Conservation (phyloP, 805 yeast species). For the Teunomyces tritomae region DNA sequence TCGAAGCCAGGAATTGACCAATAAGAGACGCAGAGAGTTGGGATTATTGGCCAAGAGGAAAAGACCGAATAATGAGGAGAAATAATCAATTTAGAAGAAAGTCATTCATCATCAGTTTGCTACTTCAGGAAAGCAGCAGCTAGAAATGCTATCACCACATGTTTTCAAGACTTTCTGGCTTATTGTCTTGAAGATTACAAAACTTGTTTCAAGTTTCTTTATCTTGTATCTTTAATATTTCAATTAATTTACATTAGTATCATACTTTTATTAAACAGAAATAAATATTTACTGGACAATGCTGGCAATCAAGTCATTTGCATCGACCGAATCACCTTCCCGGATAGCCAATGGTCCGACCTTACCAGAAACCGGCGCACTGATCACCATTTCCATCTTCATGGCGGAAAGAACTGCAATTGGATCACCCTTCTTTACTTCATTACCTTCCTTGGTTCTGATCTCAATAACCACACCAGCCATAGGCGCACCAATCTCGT, state of each 20-base stretch:
- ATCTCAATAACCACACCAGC: constrained; percentile 97
- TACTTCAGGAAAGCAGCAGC: too few relatives aligned
- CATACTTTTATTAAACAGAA: background rate
- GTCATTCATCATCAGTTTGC: too few relatives aligned
- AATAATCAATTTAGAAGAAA: background rate
- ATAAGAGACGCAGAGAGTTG: constrained; percentile 23
- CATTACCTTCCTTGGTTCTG: constrained; percentile 81
- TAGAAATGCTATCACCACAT: too few relatives aligned
- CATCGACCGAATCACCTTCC: constrained; percentile 95
- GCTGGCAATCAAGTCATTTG: constrained; percentile 72
- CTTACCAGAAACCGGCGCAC: constrained; percentile 86
- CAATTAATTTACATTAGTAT: too few relatives aligned
- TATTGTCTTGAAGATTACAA: too few relatives aligned
- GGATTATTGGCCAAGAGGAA: constrained; percentile 12
- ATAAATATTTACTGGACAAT: constrained; percentile 13
- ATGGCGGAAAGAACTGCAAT: constrained; percentile 91
- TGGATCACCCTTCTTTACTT: constrained; percentile 95
- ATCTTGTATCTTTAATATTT: background rate
- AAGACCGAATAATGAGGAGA: background rate
- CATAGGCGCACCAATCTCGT: constrained; percentile 98
- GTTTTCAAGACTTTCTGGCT: too few relatives aligned
- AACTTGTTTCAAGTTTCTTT: too few relatives aligned
- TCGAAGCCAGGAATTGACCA: constrained; percentile 10
- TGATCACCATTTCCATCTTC: constrained; percentile 99
- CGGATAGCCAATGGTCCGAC: constrained; percentile 73